phyloP scores from a whole-genome alignment of 2,329 filamentous ascomycete genomes.

The Trichoderma citrinoviride region DNA sequence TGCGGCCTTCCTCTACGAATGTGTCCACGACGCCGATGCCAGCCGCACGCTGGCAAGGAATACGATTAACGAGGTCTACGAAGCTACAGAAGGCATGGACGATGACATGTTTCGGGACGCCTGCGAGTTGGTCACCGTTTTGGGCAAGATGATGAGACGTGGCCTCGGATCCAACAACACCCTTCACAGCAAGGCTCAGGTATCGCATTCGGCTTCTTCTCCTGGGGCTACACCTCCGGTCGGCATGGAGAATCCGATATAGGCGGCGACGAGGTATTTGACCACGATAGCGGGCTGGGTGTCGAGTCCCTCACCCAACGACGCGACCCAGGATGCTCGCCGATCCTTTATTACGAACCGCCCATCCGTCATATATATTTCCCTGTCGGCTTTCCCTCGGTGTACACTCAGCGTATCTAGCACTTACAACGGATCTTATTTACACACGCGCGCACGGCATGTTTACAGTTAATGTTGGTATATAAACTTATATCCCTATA shows the following conservation, averaged over 20 bases:
- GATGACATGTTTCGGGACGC: constrained; percentile 95
- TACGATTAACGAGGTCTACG: constrained; percentile 87
- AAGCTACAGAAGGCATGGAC: constrained; percentile 86
- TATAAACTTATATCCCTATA: constrained; percentile 4
- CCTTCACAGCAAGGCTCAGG: constrained; percentile 34
- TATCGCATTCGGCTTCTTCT: constrained; percentile 30
- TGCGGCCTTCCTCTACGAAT: constrained; percentile 90
- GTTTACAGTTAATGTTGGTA: constrained; percentile 5
- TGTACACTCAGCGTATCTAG: neutral
- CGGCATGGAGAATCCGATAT: constrained; percentile 48
- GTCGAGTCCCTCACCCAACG: neutral
- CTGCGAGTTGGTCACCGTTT: constrained; percentile 77
- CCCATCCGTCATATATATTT: neutral
- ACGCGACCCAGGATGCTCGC: neutral
- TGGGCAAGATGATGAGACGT: constrained; percentile 86
- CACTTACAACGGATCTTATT: neutral
- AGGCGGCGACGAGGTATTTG: constrained; percentile 20
- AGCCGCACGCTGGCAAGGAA: constrained; percentile 75
- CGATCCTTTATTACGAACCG: neutral
- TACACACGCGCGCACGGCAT: neutral
- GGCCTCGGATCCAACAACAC: constrained; percentile 49
- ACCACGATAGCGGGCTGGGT: neutral
- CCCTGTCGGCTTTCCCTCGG: neutral
- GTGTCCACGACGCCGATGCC: constrained; percentile 74
- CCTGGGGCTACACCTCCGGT: constrained; percentile 30